Evolutionary conservation across 176 grass and related monocot species (phyloP).

Genomic region (Urochloa ruziziensis): DNA sequence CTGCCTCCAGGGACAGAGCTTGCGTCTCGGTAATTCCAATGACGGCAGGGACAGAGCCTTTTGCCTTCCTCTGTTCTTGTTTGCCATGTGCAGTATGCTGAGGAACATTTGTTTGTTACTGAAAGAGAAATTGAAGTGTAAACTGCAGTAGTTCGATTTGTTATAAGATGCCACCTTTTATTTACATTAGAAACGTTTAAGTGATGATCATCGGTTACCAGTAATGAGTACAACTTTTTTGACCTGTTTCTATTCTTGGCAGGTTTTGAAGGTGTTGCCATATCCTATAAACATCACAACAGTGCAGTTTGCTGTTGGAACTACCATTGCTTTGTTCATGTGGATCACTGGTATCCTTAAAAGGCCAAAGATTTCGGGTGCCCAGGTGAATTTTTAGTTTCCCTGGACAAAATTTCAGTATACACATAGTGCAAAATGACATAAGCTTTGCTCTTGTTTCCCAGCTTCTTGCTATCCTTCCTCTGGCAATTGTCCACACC

Average conservation of each 20-base stretch:
- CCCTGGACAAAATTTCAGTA: not conserved
- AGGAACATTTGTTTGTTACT: not conserved
- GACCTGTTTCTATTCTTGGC: not conserved
- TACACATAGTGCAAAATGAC: not conserved
- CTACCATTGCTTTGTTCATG: constrained; percentile 59
- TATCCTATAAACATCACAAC: constrained; percentile 83
- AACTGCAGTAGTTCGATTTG: not conserved
- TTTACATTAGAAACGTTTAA: constrained; percentile 1
- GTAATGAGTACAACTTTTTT: not conserved
- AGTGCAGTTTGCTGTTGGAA: constrained; percentile 71
- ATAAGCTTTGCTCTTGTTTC: constrained; percentile 19
- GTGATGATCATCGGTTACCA: not conserved
- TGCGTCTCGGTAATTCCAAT: not conserved
- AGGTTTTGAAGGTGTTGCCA: constrained; percentile 78
- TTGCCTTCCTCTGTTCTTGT: too few relatives aligned
- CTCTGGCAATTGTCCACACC: constrained; percentile 72
- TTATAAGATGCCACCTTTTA: not conserved
- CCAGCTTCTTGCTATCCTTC: constrained; percentile 75
- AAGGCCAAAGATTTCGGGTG: constrained; percentile 67
- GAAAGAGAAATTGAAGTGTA: not conserved
- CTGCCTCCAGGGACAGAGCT: too few relatives aligned
- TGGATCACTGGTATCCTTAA: constrained; percentile 69
- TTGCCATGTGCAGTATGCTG: not conserved
- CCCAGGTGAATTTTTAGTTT: constrained; percentile 54
- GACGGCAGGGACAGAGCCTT: not conserved